These are phyloP conservation scores for Candida succiphila DNA, from an alignment of 805 yeast genomes.

Conservation along the genomic window DNA sequence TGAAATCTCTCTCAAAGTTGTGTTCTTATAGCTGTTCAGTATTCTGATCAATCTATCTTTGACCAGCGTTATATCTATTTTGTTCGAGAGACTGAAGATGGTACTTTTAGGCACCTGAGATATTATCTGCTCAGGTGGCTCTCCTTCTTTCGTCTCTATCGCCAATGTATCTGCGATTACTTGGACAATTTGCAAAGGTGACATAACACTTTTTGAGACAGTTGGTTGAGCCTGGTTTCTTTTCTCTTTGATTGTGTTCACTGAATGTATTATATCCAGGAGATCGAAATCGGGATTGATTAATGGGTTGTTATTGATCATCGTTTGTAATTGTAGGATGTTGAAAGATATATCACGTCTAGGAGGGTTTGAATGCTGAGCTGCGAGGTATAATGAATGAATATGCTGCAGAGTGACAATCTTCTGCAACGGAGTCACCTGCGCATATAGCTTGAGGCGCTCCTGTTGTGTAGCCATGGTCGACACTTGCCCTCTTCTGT, in stretches of 20 bases:
- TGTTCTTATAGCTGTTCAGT: slow-evolving; percentile 21
- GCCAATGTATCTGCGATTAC: slow-evolving; percentile 25
- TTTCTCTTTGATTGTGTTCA: slow-evolving; percentile 12
- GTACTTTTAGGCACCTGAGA: slow-evolving; percentile 24
- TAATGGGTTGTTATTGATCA: slow-evolving; percentile 26
- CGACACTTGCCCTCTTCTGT: not conserved
- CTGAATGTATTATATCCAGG: slow-evolving; percentile 18
- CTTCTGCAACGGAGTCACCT: slow-evolving; percentile 23
- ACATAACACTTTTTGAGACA: slow-evolving; percentile 13
- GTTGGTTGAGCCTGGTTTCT: slow-evolving; percentile 9
- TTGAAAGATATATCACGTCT: slow-evolving; percentile 25
- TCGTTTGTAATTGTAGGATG: slow-evolving; percentile 23
- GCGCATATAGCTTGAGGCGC: slow-evolving; percentile 16
- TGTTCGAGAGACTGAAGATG: slow-evolving; percentile 21
- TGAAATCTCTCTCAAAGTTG: slow-evolving; percentile 24
- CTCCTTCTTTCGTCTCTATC: slow-evolving; percentile 16
- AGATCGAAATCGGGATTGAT: slow-evolving; percentile 25
- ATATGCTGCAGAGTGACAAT: slow-evolving; percentile 27
- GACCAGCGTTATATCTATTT: slow-evolving; percentile 20
- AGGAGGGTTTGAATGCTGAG: slow-evolving; percentile 21
- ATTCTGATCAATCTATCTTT: slow-evolving; percentile 24
- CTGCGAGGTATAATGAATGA: slow-evolving; percentile 23
- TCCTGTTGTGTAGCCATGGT: slow-evolving; percentile 19
- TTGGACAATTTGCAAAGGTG: slow-evolving; percentile 25
- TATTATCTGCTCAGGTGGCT: slow-evolving; percentile 17